Evolutionary conservation across 768 basidiomycete species (phyloP).

Genomic region (Rossbeevera mucosa): DNA sequence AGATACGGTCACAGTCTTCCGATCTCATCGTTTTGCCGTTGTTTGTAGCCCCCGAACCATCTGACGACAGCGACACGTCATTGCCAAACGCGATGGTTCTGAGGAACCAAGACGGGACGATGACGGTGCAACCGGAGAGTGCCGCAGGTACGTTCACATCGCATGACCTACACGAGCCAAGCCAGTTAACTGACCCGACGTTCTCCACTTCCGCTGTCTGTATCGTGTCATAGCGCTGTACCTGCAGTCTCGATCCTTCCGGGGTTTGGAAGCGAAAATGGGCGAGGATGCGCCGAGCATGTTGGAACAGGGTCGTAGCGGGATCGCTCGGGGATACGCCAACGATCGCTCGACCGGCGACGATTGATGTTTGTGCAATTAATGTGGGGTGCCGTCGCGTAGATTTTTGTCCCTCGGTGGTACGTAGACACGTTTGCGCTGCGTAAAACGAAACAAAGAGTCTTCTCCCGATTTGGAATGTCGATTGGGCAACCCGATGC

Average conservation of each 20-base stretch:
- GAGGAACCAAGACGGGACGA: slow-evolving; percentile 58
- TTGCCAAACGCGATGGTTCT: slow-evolving; percentile 46
- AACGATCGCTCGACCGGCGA: slow-evolving; percentile 36
- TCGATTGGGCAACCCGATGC: too few relatives aligned
- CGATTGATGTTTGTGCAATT: background rate
- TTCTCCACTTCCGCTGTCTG: slow-evolving; percentile 6
- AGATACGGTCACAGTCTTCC: background rate
- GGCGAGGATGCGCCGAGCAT: slow-evolving; percentile 77
- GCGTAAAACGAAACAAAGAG: background rate
- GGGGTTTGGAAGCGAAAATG: slow-evolving; percentile 72
- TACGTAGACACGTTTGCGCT: background rate
- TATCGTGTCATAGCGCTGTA: slow-evolving; percentile 52
- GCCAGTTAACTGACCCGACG: background rate
- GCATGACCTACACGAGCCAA: slow-evolving; percentile 17
- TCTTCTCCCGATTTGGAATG: too few relatives aligned
- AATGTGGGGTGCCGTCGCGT: background rate
- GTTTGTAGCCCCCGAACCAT: slow-evolving; percentile 7
- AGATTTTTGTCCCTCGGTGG: too few relatives aligned
- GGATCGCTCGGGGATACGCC: slow-evolving; percentile 84
- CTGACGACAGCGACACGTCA: slow-evolving; percentile 16
- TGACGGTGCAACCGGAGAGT: slow-evolving; percentile 55
- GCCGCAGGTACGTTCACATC: slow-evolving; percentile 53
- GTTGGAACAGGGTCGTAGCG: slow-evolving; percentile 85
- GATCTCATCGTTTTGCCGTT: background rate
- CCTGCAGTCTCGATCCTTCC: slow-evolving; percentile 68